Percentiles rank a stretch among this genome's conserved stretches.
These are phyloP conservation scores for Penicillium chermesinum DNA, from an alignment of 495 filamentous ascomycete species.

Conservation along the genomic window DNA sequence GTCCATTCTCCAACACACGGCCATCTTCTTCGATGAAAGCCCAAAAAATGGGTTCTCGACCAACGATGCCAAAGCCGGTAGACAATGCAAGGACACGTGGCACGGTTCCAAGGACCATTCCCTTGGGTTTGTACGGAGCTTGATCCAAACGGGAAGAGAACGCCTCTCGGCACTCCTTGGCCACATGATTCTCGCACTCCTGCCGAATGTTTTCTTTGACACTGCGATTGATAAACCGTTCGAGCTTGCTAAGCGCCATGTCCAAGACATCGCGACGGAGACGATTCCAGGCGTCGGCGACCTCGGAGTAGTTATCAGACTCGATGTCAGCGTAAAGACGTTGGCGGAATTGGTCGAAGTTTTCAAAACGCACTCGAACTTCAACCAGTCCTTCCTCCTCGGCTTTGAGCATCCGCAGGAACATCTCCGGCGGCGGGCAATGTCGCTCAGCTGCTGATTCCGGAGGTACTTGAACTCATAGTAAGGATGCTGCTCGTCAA, in stretches of 20 bases:
- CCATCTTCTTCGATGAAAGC: constrained; percentile 92
- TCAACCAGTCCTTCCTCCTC: constrained; percentile 90
- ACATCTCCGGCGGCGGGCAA: constrained; percentile 78
- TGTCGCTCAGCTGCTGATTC: constrained; percentile 74
- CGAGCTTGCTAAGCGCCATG: constrained; percentile 73
- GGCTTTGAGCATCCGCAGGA: constrained; percentile 91
- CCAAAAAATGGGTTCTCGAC: constrained; percentile 79
- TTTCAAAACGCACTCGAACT: constrained; percentile 69
- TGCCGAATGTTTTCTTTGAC: constrained; percentile 90
- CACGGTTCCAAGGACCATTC: constrained; percentile 81
- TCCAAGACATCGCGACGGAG: constrained; percentile 80
- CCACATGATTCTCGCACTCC: constrained; percentile 85
- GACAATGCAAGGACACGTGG: constrained; percentile 83
- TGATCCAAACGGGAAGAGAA: constrained; percentile 88
- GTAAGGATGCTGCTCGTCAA: constrained; percentile 92
- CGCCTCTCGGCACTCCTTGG: constrained; percentile 73
- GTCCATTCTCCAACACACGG: constrained; percentile 78
- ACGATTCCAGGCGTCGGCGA: constrained; percentile 92
- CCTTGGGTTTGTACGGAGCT: constrained; percentile 90
- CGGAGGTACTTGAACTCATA: constrained; percentile 97
- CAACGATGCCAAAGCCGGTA: constrained; percentile 67
- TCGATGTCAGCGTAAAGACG: constrained; percentile 75
- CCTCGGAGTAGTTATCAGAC: constrained; percentile 90
- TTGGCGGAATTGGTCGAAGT: constrained; percentile 65
- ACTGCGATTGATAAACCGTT: constrained; percentile 74